phyloP scores from a whole-genome alignment of 371 early-diverging fungal species.

The Basidiobolus meristosporus region DNA sequence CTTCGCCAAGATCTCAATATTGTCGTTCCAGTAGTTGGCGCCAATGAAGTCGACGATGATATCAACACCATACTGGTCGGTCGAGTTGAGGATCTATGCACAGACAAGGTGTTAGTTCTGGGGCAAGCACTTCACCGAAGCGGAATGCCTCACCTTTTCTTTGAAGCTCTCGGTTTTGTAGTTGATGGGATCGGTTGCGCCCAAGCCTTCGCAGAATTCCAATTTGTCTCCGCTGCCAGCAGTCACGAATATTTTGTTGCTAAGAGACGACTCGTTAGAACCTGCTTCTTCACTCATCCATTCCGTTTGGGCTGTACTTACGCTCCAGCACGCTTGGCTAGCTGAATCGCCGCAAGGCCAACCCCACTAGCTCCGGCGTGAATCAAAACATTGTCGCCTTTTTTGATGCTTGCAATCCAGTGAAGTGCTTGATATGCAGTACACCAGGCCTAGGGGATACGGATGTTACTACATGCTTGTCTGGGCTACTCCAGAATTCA shows the following conservation, averaged over 20 bases:
- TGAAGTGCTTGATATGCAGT: slow-evolving; percentile 64
- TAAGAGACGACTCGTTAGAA: slow-evolving; percentile 4
- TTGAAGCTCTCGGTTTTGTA: slow-evolving; percentile 42
- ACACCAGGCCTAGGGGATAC: slow-evolving; percentile 27
- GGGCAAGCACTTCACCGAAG: neutral
- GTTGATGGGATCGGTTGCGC: slow-evolving; percentile 55
- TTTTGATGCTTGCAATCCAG: slow-evolving; percentile 26
- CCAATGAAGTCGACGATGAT: slow-evolving; percentile 52
- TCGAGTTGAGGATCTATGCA: slow-evolving; percentile 20
- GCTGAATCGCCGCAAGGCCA: slow-evolving; percentile 54
- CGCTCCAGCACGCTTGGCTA: slow-evolving; percentile 43
- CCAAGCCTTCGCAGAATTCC: slow-evolving; percentile 35
- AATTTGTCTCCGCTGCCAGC: slow-evolving; percentile 44
- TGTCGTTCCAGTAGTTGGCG: slow-evolving; percentile 36
- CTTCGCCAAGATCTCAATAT: slow-evolving; percentile 31
- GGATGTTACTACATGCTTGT: slow-evolving; percentile 26
- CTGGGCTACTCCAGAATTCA: slow-evolving; percentile 7
- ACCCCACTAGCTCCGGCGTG: slow-evolving; percentile 70
- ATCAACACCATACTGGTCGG: slow-evolving; percentile 42
- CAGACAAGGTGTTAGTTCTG: neutral
- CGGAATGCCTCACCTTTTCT: slow-evolving; percentile 15
- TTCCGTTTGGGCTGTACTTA: slow-evolving; percentile 11
- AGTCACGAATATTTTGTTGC: slow-evolving; percentile 38
- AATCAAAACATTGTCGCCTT: slow-evolving; percentile 44
- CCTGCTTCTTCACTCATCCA: neutral